phyloP scores from a whole-genome alignment of 148 eudicot species.

The Vaccinium corymbosum region DNA sequence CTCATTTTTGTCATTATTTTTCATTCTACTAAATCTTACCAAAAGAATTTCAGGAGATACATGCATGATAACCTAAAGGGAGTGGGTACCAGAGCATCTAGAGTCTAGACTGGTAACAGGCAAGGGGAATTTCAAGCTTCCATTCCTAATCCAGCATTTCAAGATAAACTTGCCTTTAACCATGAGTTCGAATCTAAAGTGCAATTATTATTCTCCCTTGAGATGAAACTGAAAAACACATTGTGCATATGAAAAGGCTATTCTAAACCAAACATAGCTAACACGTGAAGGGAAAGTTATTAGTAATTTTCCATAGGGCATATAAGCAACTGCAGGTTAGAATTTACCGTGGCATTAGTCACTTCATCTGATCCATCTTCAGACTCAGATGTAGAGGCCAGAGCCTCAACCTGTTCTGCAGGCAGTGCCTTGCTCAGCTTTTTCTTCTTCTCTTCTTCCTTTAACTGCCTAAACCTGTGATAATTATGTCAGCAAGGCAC shows the following conservation, averaged over 20 bases:
- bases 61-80: neutral
- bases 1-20: neutral
- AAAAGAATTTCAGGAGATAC: neutral
- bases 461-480: constrained; percentile 61
- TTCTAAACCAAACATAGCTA: neutral
- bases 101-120: neutral
- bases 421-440: constrained; percentile 51
- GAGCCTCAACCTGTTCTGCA: constrained; percentile 37
- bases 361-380: constrained; percentile 52
- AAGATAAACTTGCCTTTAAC: neutral
- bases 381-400: constrained; percentile 46
- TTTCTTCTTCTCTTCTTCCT: constrained; percentile 58
- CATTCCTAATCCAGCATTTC: constrained; percentile 3
- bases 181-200: neutral
- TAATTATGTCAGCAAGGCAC: constrained; percentile 18
- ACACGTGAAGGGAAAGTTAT: neutral
- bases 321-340: constrained; percentile 11
- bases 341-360: constrained; percentile 49
- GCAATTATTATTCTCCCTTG: neutral
- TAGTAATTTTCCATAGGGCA: neutral
- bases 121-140: neutral
- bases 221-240: neutral
- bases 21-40: neutral
- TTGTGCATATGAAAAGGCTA: neutral
- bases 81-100: neutral